A percentile compares a stretch with the other conserved stretches of the same genome.
Evolutionary conservation across 1,284 basidiomycete genomes (phyloP).

Genomic region (Phenoliferia sp.): DNA sequence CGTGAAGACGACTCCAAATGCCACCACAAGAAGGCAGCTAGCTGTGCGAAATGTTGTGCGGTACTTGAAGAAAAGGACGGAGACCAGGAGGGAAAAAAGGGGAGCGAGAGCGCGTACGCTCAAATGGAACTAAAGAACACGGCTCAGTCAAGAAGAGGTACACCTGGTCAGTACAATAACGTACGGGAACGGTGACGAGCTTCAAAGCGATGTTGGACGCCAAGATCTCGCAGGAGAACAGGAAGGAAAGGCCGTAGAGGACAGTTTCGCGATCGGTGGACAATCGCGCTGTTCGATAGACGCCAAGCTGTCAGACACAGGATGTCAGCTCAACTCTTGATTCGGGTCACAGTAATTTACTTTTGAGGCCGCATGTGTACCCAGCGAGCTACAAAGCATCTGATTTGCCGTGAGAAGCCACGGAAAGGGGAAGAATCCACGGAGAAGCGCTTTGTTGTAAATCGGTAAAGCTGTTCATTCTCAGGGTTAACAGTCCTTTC

Average conservation of each 20-base stretch:
- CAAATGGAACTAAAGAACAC: conserved; percentile 31
- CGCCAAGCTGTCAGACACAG: conserved; percentile 3
- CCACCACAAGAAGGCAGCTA: conserved; percentile 21
- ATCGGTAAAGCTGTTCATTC: conserved; percentile 13
- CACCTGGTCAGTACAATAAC: neutral
- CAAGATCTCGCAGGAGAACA: conserved; percentile 26
- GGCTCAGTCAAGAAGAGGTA: neutral
- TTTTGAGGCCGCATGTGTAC: conserved; percentile 15
- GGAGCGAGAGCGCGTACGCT: conserved; percentile 29
- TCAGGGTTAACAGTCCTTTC: neutral
- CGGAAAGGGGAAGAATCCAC: conserved; percentile 22
- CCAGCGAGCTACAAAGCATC: conserved; percentile 18
- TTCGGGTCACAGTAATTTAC: neutral
- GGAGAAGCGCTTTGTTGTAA: conserved; percentile 25
- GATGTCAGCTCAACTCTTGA: neutral
- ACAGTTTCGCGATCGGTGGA: conserved; percentile 12
- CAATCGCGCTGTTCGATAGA: conserved; percentile 14
- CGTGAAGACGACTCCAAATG: conserved; percentile 27
- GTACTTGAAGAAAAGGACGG: conserved; percentile 21
- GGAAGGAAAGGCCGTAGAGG: conserved; percentile 16
- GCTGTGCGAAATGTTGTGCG: conserved; percentile 14
- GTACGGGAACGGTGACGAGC: conserved; percentile 26
- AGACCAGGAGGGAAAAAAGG: conserved; percentile 26
- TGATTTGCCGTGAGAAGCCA: conserved; percentile 24
- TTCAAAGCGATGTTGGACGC: conserved; percentile 20